Base-by-base conservation (phyloP, 2,329 filamentous ascomycete species). In the Penicillium sp. region DNA sequence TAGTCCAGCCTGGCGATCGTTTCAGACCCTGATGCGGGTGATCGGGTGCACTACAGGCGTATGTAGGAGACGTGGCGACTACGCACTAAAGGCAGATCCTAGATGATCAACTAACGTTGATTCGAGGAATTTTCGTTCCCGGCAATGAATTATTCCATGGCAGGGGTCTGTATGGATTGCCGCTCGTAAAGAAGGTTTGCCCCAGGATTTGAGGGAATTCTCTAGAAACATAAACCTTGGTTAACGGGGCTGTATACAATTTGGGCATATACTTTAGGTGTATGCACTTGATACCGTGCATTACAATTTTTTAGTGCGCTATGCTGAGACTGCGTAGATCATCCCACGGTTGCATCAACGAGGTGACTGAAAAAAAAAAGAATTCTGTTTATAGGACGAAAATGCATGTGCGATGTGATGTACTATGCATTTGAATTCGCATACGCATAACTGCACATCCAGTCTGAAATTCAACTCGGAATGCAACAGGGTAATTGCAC, bases 301-400 rank as follows among this genome's bases (percentile, higher is more conserved):
- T 29, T 29, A 29, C 11, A 11, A 11, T 29, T 29, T 29, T 24
- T 11, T 9, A 29, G 3, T 11, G 27, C 29, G 29, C 29, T 13
- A 13, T 13, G 9, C 9, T 29, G n/a, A 52, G 49, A 54, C 21
- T 55, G 50, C 31, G 54, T 57, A 63, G 60, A 65, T 65, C 60
- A 64, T 63, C 54, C 43, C 42, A 65, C 63, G 46, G 63, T 64
- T 63, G 55, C 63, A 64, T 65, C 46, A 3, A 31, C 4, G 16
- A n/a, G 2, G 44, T 11, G 29, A 47, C 9, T 14, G 13, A n/a
- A 21, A 49, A 21, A 22, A 9, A 7, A 31, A 49, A 0, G 1
- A 35, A 48, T 1, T 11, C 11, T 21, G 16, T n/a, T 19, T 21
- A 39, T 16, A 42, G n/a, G 21, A 42, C 11, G 9, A 13, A 13